Base-by-base conservation (phyloP, 208 protist genomes). In the Strigomonas galati region DNA sequence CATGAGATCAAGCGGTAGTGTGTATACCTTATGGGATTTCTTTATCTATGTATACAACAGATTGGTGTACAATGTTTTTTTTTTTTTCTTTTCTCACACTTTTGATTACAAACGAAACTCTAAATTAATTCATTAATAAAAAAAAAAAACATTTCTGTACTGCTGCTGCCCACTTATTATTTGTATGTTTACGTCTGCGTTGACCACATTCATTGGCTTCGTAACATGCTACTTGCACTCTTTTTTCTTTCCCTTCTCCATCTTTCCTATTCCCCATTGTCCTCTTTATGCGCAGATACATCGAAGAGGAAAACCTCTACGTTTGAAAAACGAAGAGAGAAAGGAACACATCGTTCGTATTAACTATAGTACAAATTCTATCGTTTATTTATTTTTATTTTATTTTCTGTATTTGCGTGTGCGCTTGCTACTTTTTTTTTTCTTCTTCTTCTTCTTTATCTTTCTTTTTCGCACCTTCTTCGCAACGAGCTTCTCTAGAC, bases 391-490 rank as follows among this genome's bases (percentile, higher is more conserved):
- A 10, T 37, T 37, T 37, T 37, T 37, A 12, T 9, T 49, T 49
- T 23, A n/a, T 49, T 28, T 3, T 1, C 21, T 28, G 48, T 27
- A 27, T 28, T 23, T 23, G 52, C 28, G 52, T 56, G 28, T 56
- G 52, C 27, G 1, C 24, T 28, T 53, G 1, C 5, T 23, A 10
- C 6, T 62, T 4, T 27, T 48, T 26, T 5, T 26, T 32, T 52
- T 21, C n/a, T 19, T 62, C 19, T 26, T 61, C 19, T 43, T 32
- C 12, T 61, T 44, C 21, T 61, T 52, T 63, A 2, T 52, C 53
- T 37, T 28, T 52, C 23, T 51, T 44, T n/a, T 32, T 53, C 31
- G 12, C 44, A 17, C 58, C 58, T 28, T 31, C 9, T 37, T 19
- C 40, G 3, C 40, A 15, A 46, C 15, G 12, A 46, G 12, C 40